Conservation (phyloP, 805 yeast genomes). For the Yarrowia hollandica region DNA sequence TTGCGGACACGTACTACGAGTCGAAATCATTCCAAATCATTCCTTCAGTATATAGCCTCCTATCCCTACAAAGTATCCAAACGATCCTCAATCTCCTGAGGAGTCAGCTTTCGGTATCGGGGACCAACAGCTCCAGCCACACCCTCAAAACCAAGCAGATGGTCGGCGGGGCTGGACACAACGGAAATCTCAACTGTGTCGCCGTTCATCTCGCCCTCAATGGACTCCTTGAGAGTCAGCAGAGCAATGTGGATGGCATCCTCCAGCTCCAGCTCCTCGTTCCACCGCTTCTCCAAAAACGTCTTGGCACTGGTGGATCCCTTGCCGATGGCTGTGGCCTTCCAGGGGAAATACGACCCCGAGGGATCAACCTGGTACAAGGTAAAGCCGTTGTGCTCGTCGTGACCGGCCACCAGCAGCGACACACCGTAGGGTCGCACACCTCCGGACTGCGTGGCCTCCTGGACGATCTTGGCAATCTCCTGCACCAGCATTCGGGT, state of each 20-base stretch:
- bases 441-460: constrained; percentile 98
- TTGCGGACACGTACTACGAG: too few relatives aligned
- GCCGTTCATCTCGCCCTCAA: constrained; percentile 97
- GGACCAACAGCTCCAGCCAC: constrained; percentile 80
- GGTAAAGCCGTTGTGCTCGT: constrained; percentile 71
- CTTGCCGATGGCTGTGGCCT: constrained; percentile 98
- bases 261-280: constrained; percentile 92
- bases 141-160: constrained; percentile 81
- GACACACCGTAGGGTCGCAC: constrained; percentile 99
- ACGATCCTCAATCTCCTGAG: constrained; percentile 95
- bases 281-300: constrained; percentile 96
- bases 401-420: constrained; percentile 89
- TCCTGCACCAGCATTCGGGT: constrained; percentile 91
- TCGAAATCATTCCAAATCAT: not conserved
- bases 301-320: constrained; percentile 97
- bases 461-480: constrained; percentile 95
- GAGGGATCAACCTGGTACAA: constrained; percentile 97
- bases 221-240: constrained; percentile 89
- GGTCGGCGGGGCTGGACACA: constrained; percentile 79
- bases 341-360: constrained; percentile 98
- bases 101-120: constrained; percentile 75
- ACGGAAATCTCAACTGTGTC: constrained; percentile 91
- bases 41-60: not conserved
- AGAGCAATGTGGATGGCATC: constrained; percentile 97
- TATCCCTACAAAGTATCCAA: constrained; percentile 72